Base-by-base conservation (phyloP, 176 grass and related monocot species). In the Tillandsia fasciculata region DNA sequence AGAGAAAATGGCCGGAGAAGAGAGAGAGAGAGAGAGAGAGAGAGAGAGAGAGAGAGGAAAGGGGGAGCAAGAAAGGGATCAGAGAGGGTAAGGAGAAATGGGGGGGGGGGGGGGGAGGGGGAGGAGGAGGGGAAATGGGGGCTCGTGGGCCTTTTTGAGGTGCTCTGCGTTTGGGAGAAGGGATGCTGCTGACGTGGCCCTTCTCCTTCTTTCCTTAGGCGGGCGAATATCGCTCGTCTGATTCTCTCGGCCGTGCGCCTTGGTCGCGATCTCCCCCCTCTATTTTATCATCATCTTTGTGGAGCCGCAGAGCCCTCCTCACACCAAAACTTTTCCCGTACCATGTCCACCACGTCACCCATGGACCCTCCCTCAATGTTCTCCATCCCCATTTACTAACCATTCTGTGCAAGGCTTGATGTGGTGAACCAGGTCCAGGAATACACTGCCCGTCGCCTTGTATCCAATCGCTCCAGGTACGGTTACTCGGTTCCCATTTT, bases 131-230 rank as follows among this genome's bases (percentile, higher is more conserved):
- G 12, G 56, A 15, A 15, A 17, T 13, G 12, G 12, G 54, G 0
- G 54, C 49, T 15, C 49, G 10, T 66, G 29, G 65, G 26, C 51
- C 75, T 69, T 77, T 77, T 77, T 69, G 63, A 66, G 71, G 71
- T 29, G 63, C 9, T 28, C 63, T 75, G 63, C 52, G 63, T 26
- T 64, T 26, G 49, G 73, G 64, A 50, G 64, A 42, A 17, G 53
- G 54, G 56, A 18, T 61, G 56, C 17, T 15, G 75, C 17, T 77
- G 66, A 77, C 65, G 75, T 69, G 75, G 65, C 51, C 48, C 20
- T 72, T 74, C 63, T 64, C 9, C 52, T 14, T 0, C 20, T 23
- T 17, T 66, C 42, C 20, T 9, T 68, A 9, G 74, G 29, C 64
- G 17, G 11, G 8, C 11, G 50, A 49, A 49, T 68, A 18, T 48